phyloP scores from a whole-genome alignment of 2,329 filamentous ascomycete genomes.

The Aspergillus aculeatinus region DNA sequence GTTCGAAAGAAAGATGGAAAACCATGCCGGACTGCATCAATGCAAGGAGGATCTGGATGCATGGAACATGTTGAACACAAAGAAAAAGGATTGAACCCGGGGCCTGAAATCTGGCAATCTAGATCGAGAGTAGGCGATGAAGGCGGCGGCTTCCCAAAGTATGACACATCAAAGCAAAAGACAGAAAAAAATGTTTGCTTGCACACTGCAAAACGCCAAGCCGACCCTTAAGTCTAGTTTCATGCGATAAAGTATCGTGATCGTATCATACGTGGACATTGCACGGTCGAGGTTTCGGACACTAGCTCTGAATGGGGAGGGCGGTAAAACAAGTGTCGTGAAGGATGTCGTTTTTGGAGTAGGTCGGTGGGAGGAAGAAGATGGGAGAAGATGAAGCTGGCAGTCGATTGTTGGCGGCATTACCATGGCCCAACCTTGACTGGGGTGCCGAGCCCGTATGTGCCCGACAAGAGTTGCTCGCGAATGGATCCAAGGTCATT shows the following conservation, averaged over 20 bases:
- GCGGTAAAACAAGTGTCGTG: constrained; percentile 10
- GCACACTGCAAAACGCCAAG: constrained; percentile 41
- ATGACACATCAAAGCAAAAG: constrained; percentile 12
- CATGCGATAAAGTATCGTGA: constrained; percentile 47
- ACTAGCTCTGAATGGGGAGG: constrained; percentile 14
- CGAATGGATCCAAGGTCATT: constrained; percentile 51
- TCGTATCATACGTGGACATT: constrained; percentile 41
- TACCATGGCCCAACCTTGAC: constrained; percentile 59
- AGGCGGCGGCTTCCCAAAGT: constrained; percentile 10
- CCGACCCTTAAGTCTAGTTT: constrained; percentile 40
- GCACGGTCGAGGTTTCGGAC: constrained; percentile 29
- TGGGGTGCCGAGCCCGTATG: constrained; percentile 54
- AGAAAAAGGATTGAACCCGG: constrained; percentile 1
- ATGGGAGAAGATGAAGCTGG: not conserved
- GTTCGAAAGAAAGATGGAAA: constrained; percentile 12
- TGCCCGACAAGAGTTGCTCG: constrained; percentile 57
- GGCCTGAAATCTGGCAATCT: constrained; percentile 9
- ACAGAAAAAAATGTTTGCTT: constrained; percentile 27
- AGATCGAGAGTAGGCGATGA: constrained; percentile 1
- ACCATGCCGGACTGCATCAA: not conserved
- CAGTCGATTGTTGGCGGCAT: constrained; percentile 15
- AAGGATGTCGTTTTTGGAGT: constrained; percentile 8
- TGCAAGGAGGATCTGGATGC: not conserved
- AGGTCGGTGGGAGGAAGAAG: constrained; percentile 5
- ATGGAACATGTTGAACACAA: not conserved